Conservation (phyloP, 345 rosid genomes). For the Brassica nigra region DNA sequence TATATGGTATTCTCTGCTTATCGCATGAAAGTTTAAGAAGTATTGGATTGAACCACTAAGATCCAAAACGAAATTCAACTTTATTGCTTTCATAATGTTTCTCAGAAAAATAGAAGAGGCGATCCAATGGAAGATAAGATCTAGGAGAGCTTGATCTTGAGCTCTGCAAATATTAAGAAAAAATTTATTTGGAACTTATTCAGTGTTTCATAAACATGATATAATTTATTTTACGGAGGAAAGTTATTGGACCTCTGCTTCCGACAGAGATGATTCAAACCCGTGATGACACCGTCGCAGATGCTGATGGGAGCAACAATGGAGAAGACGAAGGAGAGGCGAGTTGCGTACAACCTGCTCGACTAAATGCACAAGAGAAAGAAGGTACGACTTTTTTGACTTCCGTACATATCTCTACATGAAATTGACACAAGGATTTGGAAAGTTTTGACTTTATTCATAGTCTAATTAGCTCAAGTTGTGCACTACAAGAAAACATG, state of each 20-base stretch:
- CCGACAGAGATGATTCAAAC: constrained; percentile 29
- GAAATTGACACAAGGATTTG: not conserved
- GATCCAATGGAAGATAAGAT: not conserved
- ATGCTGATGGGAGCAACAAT: too few relatives aligned
- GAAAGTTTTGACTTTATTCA: constrained; percentile 12
- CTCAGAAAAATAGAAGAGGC: not conserved
- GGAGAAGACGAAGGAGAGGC: constrained; percentile 10
- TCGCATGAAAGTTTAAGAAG: not conserved
- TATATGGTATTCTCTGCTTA: not conserved
- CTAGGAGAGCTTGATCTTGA: too few relatives aligned
- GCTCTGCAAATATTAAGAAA: too few relatives aligned
- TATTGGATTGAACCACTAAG: not conserved
- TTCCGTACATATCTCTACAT: not conserved
- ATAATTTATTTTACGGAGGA: constrained; percentile 31
- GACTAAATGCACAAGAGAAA: constrained; percentile 52
- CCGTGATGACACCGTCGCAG: not conserved
- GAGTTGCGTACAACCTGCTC: constrained; percentile 46
- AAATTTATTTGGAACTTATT: too few relatives aligned
- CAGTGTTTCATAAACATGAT: too few relatives aligned
- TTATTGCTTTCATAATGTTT: not conserved
- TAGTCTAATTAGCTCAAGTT: constrained; percentile 5
- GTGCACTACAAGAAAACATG: not conserved
- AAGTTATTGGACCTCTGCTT: constrained; percentile 65
- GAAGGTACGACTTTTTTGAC: constrained; percentile 14
- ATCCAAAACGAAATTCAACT: not conserved